Evolutionary conservation across 768 basidiomycete genomes (phyloP), one percentile per base, ranked within the genome.

Genomic region (Gymnopilus dilepis): DNA sequence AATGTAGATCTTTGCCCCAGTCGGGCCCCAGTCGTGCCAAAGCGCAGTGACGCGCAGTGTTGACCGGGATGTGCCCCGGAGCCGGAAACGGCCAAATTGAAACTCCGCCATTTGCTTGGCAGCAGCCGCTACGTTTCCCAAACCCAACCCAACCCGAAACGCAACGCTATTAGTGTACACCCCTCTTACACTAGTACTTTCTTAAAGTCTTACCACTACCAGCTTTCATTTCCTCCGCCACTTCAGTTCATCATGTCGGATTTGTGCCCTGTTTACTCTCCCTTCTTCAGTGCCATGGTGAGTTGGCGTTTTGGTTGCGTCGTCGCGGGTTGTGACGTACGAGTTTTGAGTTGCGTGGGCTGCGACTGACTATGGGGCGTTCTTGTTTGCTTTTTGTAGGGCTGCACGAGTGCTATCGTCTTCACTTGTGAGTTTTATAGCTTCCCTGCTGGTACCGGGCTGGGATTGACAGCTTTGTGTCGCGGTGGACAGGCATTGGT

Each of bases 211-310:
- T 43, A 19, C 60, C 37, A 54, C 54, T 38, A 62, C 55, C 57
- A 63, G 31, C 51, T 22, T 34, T 38, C n/a, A 37, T 21, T 53
- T n/a, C 21, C 6, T 26, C 19, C 45, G 11, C 21, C 21, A 33
- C 51, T 53, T 21, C 51, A 34, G 28, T 34, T 52, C 51, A n/a
- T 42, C 48, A 68, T 70, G 67, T 73, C 73, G 15, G 92, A 94
- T 70, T 81, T 91, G 64, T 95, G 92, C 77, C 92, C 92, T 19
- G 95, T 97, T 56, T 99, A 99, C 78, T 92, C 97, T 59, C 97
- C 97, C 67, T 99, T 98, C 84, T 99, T 99, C 71, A 94, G 94
- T 70, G 94, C 92, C 60, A 95, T 97, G 93, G 95, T 93, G 66
- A 73, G 90, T 77, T 12, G 19, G 4, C 9, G 34, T 15, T n/a